phyloP scores from a whole-genome alignment of 2,329 filamentous ascomycete species.

The Chrysosporium queenslandicum region DNA sequence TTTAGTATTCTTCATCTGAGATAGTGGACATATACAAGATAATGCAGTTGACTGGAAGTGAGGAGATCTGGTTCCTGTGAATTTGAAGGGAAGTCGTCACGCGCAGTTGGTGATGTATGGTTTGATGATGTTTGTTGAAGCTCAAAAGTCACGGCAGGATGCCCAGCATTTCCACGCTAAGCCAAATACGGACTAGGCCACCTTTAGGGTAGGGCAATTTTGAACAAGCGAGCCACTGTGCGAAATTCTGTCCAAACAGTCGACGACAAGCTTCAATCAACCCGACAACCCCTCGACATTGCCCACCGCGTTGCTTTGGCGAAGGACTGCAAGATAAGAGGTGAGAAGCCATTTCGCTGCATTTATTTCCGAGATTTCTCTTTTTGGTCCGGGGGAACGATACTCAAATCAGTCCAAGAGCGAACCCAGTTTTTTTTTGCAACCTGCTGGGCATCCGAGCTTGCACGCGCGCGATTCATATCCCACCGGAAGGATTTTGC shows the following conservation, averaged over 20 bases:
- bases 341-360: slow-evolving; percentile 27
- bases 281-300: slow-evolving; percentile 33
- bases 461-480: not conserved
- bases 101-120: no score
- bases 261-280: slow-evolving; percentile 33
- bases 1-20: no score
- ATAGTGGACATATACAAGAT: no score
- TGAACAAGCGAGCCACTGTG: slow-evolving; percentile 38
- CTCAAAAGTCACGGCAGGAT: not conserved
- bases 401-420: not conserved
- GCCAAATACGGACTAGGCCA: slow-evolving; percentile 23
- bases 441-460: slow-evolving; percentile 4
- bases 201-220: slow-evolving; percentile 32
- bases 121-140: not conserved
- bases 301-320: slow-evolving; percentile 35
- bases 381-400: not conserved
- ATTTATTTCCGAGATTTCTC: not conserved
- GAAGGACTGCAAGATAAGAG: slow-evolving; percentile 37
- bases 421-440: not conserved
- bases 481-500: not conserved
- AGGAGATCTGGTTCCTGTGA: no score
- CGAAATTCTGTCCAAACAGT: slow-evolving; percentile 33
- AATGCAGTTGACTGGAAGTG: no score
- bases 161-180: slow-evolving; percentile 16
- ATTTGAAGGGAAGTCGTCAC: no score